Evolutionary conservation across 805 yeast species (phyloP).

Genomic region (Ogataea saltuana): DNA sequence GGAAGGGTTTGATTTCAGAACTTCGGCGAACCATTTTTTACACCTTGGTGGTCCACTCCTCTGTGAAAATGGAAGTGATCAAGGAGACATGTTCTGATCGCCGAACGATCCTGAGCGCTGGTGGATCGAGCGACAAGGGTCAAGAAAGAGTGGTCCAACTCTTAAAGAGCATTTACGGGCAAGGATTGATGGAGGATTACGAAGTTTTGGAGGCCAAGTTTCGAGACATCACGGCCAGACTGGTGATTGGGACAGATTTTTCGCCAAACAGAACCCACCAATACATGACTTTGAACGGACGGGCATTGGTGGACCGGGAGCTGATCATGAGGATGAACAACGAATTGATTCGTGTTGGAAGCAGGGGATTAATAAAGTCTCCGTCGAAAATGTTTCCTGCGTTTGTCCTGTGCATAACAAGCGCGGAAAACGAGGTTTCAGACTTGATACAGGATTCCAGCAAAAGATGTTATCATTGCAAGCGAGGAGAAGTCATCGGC

Average conservation of each 20-base stretch:
- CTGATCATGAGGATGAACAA: conserved; percentile 26
- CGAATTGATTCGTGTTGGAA: neutral
- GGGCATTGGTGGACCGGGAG: conserved; percentile 30
- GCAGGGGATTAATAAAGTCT: conserved; percentile 28
- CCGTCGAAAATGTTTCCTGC: conserved; percentile 37
- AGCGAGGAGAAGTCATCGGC: conserved; percentile 29
- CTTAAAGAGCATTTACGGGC: conserved; percentile 37
- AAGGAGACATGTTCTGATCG: neutral
- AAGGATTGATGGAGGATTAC: conserved; percentile 21
- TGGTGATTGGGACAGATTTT: conserved; percentile 42
- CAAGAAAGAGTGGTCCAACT: conserved; percentile 7
- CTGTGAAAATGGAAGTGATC: conserved; percentile 21
- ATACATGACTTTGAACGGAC: conserved; percentile 46
- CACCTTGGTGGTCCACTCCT: conserved; percentile 32
- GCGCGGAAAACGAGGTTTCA: conserved; percentile 18
- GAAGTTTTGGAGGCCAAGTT: conserved; percentile 33
- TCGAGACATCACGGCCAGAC: conserved; percentile 33
- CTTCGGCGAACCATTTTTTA: conserved; percentile 35
- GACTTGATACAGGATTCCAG: conserved; percentile 45
- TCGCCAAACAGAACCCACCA: conserved; percentile 42
- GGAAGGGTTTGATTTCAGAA: conserved; percentile 29
- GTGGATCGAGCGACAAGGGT: conserved; percentile 9
- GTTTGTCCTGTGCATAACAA: conserved; percentile 18
- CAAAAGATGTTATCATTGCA: conserved; percentile 33
- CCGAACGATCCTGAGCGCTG: conserved; percentile 3